phyloP scores from a whole-genome alignment of 2,329 filamentous ascomycete genomes.

The Fusarium duplospermum region DNA sequence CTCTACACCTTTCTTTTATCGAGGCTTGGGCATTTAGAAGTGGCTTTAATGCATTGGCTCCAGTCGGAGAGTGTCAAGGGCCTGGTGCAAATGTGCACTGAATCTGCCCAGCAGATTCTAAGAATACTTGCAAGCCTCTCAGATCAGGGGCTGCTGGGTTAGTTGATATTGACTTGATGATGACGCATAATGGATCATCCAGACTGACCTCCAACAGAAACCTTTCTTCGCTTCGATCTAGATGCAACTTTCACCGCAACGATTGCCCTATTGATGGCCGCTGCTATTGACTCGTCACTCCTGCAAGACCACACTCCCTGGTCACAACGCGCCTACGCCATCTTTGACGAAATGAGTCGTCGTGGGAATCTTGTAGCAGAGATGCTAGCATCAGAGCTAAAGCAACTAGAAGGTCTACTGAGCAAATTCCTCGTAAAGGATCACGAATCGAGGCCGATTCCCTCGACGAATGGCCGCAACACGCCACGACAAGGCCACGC shows the following conservation, averaged over 20 bases:
- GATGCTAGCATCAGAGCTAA: slow-evolving; percentile 45
- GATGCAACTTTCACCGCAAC: slow-evolving; percentile 45
- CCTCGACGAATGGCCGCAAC: neutral
- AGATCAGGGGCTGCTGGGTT: slow-evolving; percentile 30
- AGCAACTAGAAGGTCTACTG: slow-evolving; percentile 19
- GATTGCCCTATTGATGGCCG: slow-evolving; percentile 52
- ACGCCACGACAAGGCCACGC: neutral
- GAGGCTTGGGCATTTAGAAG: slow-evolving; percentile 31
- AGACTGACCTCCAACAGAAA: slow-evolving; percentile 8
- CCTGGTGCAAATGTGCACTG: slow-evolving; percentile 16
- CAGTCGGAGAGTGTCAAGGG: slow-evolving; percentile 32
- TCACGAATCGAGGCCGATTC: neutral
- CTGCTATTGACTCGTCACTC: slow-evolving; percentile 51
- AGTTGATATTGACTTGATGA: neutral
- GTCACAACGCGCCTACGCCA: slow-evolving; percentile 54
- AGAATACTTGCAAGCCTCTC: slow-evolving; percentile 28
- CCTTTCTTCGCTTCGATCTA: slow-evolving; percentile 25
- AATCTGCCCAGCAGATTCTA: slow-evolving; percentile 28
- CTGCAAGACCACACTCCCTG: slow-evolving; percentile 50
- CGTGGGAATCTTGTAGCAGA: slow-evolving; percentile 58
- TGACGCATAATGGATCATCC: fast-evolving
- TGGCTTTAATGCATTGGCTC: slow-evolving; percentile 36
- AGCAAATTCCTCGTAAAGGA: slow-evolving; percentile 6
- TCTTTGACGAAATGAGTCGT: slow-evolving; percentile 59
- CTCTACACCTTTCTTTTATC: slow-evolving; percentile 37